Percentiles rank a stretch among this genome's conserved stretches.
Conservation (phyloP, 768 basidiomycete species). For the Floccularia luteovirens region DNA sequence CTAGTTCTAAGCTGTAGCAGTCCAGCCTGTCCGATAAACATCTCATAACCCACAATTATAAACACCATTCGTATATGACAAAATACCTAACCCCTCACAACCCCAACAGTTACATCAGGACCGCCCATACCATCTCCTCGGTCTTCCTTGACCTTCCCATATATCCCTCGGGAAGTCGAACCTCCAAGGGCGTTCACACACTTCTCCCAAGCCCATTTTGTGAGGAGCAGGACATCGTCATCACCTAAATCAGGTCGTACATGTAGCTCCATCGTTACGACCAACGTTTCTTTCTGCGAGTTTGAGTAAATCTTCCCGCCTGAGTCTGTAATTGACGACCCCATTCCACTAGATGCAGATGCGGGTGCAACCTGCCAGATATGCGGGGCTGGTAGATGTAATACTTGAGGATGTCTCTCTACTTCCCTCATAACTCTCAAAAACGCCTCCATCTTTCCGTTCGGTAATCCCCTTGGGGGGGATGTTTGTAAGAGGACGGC, state of each 20-base stretch:
- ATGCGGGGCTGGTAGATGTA: constrained; percentile 79
- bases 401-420: constrained; percentile 76
- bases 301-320: too few species aligned
- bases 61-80: too few species aligned
- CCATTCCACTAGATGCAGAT: constrained; percentile 11
- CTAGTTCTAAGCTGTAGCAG: too few species aligned
- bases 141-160: too few species aligned
- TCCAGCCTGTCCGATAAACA: too few species aligned
- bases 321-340: not conserved
- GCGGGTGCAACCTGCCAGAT: constrained; percentile 78
- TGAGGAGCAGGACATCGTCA: constrained; percentile 63
- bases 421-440: constrained; percentile 78
- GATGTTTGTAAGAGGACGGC: constrained; percentile 87
- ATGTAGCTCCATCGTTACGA: constrained; percentile 78
- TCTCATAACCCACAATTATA: too few species aligned
- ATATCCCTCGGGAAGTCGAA: constrained; percentile 22
- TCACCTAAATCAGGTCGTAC: constrained; percentile 62
- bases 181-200: constrained; percentile 49
- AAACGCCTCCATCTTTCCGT: constrained; percentile 75
- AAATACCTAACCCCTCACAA: constrained; percentile 46
- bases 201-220: constrained; percentile 70
- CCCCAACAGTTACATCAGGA: constrained; percentile 66
- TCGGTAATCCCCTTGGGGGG: constrained; percentile 51
- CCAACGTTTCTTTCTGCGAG: constrained; percentile 31
- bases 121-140: constrained; percentile 26